Evolutionary conservation across 2,329 filamentous ascomycete genomes (phyloP).

Genomic region (Aspergillus tanneri): DNA sequence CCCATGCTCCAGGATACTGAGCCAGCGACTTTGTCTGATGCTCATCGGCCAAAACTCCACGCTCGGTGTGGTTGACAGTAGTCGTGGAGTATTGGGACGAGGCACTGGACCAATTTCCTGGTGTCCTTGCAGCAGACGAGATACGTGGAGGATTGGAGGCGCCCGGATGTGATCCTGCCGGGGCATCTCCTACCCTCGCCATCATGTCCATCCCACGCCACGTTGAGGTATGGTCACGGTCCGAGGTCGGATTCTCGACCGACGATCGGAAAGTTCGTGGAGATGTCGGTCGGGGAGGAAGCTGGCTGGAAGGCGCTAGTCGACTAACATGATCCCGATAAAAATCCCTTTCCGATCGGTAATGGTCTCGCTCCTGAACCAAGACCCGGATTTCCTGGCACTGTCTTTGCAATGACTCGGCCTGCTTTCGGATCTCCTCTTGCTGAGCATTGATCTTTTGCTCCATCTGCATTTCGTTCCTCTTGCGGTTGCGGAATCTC

Average conservation of each 20-base stretch:
- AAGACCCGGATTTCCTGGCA: constrained; percentile 36
- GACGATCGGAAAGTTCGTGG: constrained; percentile 22
- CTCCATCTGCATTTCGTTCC: constrained; percentile 41
- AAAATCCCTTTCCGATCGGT: constrained; percentile 42
- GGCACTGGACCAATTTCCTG: constrained; percentile 16
- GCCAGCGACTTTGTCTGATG: constrained; percentile 16
- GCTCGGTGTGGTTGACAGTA: not conserved
- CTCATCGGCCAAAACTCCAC: constrained; percentile 12
- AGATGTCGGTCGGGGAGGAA: constrained; percentile 33
- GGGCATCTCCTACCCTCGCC: constrained; percentile 7
- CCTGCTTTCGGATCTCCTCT: constrained; percentile 37
- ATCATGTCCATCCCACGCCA: constrained; percentile 15
- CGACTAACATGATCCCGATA: constrained; percentile 37
- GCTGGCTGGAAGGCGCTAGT: constrained; percentile 25
- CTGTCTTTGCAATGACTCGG: constrained; percentile 30
- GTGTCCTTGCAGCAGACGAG: constrained; percentile 9
- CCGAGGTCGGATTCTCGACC: constrained; percentile 10
- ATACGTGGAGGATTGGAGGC: constrained; percentile 5
- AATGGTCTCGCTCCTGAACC: constrained; percentile 39
- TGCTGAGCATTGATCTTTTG: constrained; percentile 38
- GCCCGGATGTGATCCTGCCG: constrained; percentile 6
- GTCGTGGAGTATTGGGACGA: constrained; percentile 13
- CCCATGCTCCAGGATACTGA: constrained; percentile 19
- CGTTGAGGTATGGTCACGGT: constrained; percentile 17
- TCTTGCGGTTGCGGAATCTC: constrained; percentile 43